A percentile compares a stretch with the other conserved stretches of the same genome.
These are phyloP conservation scores for Pseudevernia furfuracea DNA, from an alignment of 495 filamentous ascomycete genomes.

Conservation along the genomic window DNA sequence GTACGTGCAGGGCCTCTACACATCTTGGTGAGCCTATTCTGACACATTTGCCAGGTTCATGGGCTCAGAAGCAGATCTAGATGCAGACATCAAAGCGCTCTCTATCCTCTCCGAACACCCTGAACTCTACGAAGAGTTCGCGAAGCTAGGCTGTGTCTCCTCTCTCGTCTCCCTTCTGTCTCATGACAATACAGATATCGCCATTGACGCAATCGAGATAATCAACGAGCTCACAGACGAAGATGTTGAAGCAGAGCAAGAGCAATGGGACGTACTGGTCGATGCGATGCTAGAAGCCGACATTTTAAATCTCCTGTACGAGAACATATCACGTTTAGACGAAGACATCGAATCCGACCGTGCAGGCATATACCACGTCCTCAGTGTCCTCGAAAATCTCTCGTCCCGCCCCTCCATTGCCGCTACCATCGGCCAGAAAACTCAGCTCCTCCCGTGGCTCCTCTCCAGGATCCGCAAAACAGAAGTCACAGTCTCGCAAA, in stretches of 20 bases:
- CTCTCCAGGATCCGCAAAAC: constrained; percentile 58
- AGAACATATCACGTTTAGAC: constrained; percentile 76
- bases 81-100: constrained; percentile 79
- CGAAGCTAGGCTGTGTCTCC: constrained; percentile 64
- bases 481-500: constrained; percentile 63
- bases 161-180: constrained; percentile 75
- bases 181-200: constrained; percentile 96
- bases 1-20: constrained; percentile 45
- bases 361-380: constrained; percentile 75
- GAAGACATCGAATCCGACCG: constrained; percentile 73
- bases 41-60: constrained; percentile 49
- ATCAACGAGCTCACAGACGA: constrained; percentile 91
- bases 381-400: constrained; percentile 82
- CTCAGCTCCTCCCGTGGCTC: constrained; percentile 65
- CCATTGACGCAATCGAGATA: constrained; percentile 84
- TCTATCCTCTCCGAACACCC: constrained; percentile 84
- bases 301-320: constrained; percentile 70
- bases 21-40: constrained; percentile 14
- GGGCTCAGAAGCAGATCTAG: constrained; percentile 82
- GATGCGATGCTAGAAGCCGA: constrained; percentile 76
- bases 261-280: constrained; percentile 76
- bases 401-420: constrained; percentile 57
- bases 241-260: constrained; percentile 75
- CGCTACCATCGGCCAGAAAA: constrained; percentile 58
- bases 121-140: constrained; percentile 76